Evolutionary conservation across 2,329 filamentous ascomycete species (phyloP), one percentile per base, ranked within the genome.

Genomic region (Talaromyces islandicus): DNA sequence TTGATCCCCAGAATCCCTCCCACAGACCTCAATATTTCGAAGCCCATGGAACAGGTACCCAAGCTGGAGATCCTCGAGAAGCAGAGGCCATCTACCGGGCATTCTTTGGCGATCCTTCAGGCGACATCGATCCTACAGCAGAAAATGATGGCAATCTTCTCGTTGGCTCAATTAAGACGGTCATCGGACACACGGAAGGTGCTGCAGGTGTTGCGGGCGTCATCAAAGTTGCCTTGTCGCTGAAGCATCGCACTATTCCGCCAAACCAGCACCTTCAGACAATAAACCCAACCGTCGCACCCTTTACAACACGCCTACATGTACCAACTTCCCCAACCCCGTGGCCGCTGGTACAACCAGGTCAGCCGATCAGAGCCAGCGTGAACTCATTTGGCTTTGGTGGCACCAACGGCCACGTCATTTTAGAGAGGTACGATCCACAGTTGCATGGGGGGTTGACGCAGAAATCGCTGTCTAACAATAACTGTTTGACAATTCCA

Each of bases 41-140:
- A 41, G 70, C 70, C 4, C 77, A 79, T 60, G 76, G 75, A 27
- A 79, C 77, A 1, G 70, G 69, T 1, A 69, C 67, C 9, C 56
- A 60, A 24, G 66, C 63, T 14, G 69, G 70, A 25, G 70, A 72
- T 57, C 69, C 67, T 10, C 27, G 57, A 25, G 35, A 60, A 56
- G 57, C 56, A 1, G n/a, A 9, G 7, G 41, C 41, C 7, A 21
- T 46, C 4, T 4, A 21, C 7, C 10, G 12, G 12, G 32, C 41
- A 1, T 19, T 21, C 41, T 46, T 46, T 21, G 29, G 17, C 7
- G 29, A 30, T 10, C 9, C 29, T n/a, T n/a, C n/a, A n/a, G n/a
- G n/a, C n/a, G n/a, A n/a, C n/a, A n/a, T n/a, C n/a, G n/a, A n/a
- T n/a, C n/a, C n/a, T n/a, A n/a, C n/a, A n/a, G n/a, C n/a, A n/a